Percentiles rank a stretch among this genome's conserved stretches.
phyloP scores from a whole-genome alignment of 768 basidiomycete genomes.

The Lactarius indigo region DNA sequence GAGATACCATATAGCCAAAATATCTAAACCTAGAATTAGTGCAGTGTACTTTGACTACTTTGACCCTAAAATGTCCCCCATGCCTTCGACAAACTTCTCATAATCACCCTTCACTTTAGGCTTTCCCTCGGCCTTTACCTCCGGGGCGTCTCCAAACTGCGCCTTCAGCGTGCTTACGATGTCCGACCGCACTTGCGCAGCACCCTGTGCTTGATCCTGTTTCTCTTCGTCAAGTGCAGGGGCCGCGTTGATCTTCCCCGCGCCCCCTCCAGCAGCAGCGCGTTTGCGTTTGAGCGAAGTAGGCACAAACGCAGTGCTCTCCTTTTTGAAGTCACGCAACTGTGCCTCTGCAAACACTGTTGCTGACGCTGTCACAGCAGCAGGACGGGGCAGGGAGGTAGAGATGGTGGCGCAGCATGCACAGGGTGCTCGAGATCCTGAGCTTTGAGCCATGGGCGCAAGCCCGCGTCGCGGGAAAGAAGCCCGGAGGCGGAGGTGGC shows the following conservation, averaged over 20 bases:
- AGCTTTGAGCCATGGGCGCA: slow-evolving; percentile 12
- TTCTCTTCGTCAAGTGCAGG: slow-evolving; percentile 35
- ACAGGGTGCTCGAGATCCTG: slow-evolving; percentile 19
- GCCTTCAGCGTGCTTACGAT: slow-evolving; percentile 57
- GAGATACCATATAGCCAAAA: not conserved
- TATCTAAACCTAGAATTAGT: not conserved
- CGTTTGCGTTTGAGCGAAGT: slow-evolving; percentile 75
- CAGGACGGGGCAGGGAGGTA: slow-evolving; percentile 31
- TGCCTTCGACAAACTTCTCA: slow-evolving; percentile 71
- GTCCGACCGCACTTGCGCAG: slow-evolving; percentile 53
- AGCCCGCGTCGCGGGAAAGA: slow-evolving; percentile 56
- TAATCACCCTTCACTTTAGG: slow-evolving; percentile 58
- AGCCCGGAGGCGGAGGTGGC: slow-evolving; percentile 40
- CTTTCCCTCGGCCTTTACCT: slow-evolving; percentile 27
- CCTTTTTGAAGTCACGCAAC: slow-evolving; percentile 91
- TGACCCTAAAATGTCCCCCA: slow-evolving; percentile 57
- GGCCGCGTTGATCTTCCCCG: slow-evolving; percentile 24
- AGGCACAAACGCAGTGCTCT: slow-evolving; percentile 91
- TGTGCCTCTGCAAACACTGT: slow-evolving; percentile 83
- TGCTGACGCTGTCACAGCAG: slow-evolving; percentile 48
- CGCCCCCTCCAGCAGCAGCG: slow-evolving; percentile 32
- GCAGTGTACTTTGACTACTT: not conserved
- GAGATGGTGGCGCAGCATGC: slow-evolving; percentile 34
- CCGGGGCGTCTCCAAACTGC: slow-evolving; percentile 46
- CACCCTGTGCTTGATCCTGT: slow-evolving; percentile 28